Conservation (phyloP, 192 early-diverging fungal genomes). For the Lobosporangium transversale region DNA sequence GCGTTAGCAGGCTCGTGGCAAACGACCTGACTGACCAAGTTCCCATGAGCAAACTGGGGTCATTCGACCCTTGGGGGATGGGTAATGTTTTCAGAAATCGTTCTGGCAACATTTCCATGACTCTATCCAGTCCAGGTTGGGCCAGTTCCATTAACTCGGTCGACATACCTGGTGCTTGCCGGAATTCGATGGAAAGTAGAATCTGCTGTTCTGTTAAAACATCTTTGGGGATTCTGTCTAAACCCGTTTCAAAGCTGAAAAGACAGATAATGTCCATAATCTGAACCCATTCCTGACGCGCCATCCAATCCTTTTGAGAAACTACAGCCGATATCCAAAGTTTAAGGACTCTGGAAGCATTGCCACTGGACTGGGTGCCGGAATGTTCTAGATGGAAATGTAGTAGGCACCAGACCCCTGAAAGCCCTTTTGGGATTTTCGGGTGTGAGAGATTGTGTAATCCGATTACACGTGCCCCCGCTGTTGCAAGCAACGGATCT, state of each 20-base stretch:
- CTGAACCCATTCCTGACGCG: constrained; percentile 37
- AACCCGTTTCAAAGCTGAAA: constrained; percentile 18
- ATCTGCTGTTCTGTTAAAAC: constrained; percentile 41
- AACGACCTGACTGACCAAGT: constrained; percentile 58
- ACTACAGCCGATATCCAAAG: constrained; percentile 43
- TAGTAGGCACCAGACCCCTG: constrained; percentile 19
- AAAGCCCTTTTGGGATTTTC: not conserved
- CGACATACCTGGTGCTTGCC: constrained; percentile 37
- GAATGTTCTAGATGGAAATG: constrained; percentile 7
- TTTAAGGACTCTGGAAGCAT: constrained; percentile 3
- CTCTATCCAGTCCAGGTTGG: constrained; percentile 34
- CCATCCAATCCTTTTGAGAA: constrained; percentile 53
- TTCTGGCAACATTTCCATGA: constrained; percentile 49
- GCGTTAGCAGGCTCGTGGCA: constrained; percentile 54
- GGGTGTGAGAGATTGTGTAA: not conserved
- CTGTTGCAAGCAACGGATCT: constrained; percentile 46
- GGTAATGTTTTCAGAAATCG: constrained; percentile 53
- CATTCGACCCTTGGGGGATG: constrained; percentile 43
- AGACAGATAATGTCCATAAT: constrained; percentile 27
- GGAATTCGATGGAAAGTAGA: constrained; percentile 39
- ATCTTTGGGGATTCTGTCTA: constrained; percentile 28
- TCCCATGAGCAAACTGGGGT: constrained; percentile 60
- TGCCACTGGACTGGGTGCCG: not conserved
- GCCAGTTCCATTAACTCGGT: constrained; percentile 48
- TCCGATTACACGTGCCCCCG: constrained; percentile 5